phyloP scores from a whole-genome alignment of 1,284 basidiomycete species.

The Sporisorium graminicola region DNA sequence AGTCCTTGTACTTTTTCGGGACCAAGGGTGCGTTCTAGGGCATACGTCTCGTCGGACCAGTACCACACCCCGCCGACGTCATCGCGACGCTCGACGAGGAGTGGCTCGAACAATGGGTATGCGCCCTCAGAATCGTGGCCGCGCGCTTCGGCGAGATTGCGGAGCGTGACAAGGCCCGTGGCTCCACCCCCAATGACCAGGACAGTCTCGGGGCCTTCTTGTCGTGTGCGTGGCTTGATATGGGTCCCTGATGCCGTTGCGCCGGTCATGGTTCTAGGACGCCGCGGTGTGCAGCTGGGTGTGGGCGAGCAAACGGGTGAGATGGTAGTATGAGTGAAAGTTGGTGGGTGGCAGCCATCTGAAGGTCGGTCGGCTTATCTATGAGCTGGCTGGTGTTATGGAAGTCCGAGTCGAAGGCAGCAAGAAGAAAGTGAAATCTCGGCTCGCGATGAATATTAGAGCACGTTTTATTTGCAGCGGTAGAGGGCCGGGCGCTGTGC shows the following conservation, averaged over 20 bases:
- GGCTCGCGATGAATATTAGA: neutral
- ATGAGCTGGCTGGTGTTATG: neutral
- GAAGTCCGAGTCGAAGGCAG: no score
- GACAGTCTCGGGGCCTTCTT: constrained; percentile 34
- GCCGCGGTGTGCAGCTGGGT: neutral
- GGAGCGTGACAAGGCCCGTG: constrained; percentile 57
- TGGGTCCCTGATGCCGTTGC: constrained; percentile 1
- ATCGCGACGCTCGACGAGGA: constrained; percentile 54
- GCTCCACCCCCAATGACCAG: constrained; percentile 64
- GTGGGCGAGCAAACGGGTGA: no score
- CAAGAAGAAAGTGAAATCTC: neutral
- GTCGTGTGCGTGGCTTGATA: constrained; percentile 20
- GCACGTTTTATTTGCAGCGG: neutral
- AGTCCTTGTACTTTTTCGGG: constrained; percentile 28
- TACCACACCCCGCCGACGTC: constrained; percentile 65
- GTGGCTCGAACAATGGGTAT: constrained; percentile 36
- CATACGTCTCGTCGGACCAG: constrained; percentile 45
- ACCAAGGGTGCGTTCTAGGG: constrained; percentile 32
- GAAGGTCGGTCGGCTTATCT: neutral
- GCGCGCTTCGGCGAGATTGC: constrained; percentile 45
- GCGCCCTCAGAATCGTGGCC: constrained; percentile 16
- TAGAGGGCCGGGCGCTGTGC: constrained; percentile 1
- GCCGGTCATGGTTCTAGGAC: neutral
- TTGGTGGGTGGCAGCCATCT: no score
- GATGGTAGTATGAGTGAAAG: no score